These are phyloP conservation scores for Cercospora sesami DNA, from an alignment of 2,329 filamentous ascomycete genomes.

Conservation along the genomic window DNA sequence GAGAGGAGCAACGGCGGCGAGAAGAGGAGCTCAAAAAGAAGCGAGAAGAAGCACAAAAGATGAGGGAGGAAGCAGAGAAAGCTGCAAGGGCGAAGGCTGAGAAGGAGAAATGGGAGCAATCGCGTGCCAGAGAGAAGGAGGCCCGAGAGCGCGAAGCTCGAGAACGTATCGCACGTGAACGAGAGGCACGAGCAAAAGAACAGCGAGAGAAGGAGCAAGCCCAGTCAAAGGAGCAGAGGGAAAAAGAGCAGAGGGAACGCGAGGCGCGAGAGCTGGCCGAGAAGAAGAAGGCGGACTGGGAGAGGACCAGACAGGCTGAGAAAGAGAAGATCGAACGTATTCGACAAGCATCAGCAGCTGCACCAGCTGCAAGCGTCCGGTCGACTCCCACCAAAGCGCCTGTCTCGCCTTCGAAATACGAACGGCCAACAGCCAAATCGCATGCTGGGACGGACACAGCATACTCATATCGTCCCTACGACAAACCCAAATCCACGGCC, in stretches of 20 bases:
- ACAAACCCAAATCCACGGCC: slow-evolving; percentile 49
- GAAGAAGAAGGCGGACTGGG: slow-evolving; percentile 44
- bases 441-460: slow-evolving; percentile 64
- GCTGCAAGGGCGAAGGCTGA: slow-evolving; percentile 49
- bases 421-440: slow-evolving; percentile 56
- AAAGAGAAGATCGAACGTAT: slow-evolving; percentile 27
- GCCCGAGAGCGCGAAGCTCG: slow-evolving; percentile 51
- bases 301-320: slow-evolving; percentile 35
- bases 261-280: slow-evolving; percentile 38
- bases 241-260: slow-evolving; percentile 45
- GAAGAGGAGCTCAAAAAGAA: slow-evolving; percentile 61
- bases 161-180: slow-evolving; percentile 47
- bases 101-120: slow-evolving; percentile 55
- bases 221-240: slow-evolving; percentile 41
- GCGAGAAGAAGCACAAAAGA: slow-evolving; percentile 58
- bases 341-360: slow-evolving; percentile 26
- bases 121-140: slow-evolving; percentile 50
- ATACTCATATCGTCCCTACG: slow-evolving; percentile 38
- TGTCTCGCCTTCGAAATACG: slow-evolving; percentile 40
- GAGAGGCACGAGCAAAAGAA: slow-evolving; percentile 35
- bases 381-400: slow-evolving; percentile 25
- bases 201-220: slow-evolving; percentile 43
- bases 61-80: slow-evolving; percentile 52
- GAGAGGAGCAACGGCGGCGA: slow-evolving; percentile 60
- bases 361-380: slow-evolving; percentile 35